Evolutionary conservation across 2,329 filamentous ascomycete species (phyloP), one percentile per base, ranked within the genome.

Genomic region (Cordyceps cateniannulata): DNA sequence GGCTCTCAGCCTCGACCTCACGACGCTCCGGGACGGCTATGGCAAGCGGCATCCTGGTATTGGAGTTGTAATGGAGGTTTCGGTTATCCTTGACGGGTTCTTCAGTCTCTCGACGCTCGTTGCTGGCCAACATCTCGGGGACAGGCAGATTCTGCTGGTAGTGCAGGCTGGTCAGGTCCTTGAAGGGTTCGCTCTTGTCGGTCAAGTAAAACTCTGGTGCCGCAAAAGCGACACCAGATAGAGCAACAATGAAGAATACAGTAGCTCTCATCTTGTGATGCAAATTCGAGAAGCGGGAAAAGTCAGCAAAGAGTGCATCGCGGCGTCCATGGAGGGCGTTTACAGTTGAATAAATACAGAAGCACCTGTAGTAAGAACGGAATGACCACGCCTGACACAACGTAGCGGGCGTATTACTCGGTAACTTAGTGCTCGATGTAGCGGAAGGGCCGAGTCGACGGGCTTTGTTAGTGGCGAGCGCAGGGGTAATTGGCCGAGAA

Each of bases 401-500:
- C 35, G 14, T 45, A 35, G 45, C n/a, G 56, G 25, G 56, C 47
- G 32, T 35, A 53, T 38, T 18, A 16, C n/a, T n/a, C n/a, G n/a
- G n/a, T n/a, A n/a, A n/a, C n/a, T 49, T 38, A 6, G 8, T 27
- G 3, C 29, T 20, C 5, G 35, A 24, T 42, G 29, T 25, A 44
- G 25, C 18, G 29, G 49, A 54, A 60, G 58, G 44, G 14, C 49
- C 49, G 50, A 54, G 16, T 50, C 50, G 40, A 35, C 25, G 25
- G 32, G 29, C 29, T 8, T 54, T 20, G 50, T 45, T 54, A 24
- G 50, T 45, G 57, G 52, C 40, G 49, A 8, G 58, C 22, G n/a
- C 22, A 49, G 58, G 50, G 50, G 58, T 29, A 54, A 48, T 54
- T 54, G 58, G 32, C 58, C 50, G 58, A 60, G 50, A 49, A 27